A percentile compares a stretch with the other conserved stretches of the same genome.
Conservation (phyloP, 371 early-diverging fungal genomes). For the Mucor circinelloides region DNA sequence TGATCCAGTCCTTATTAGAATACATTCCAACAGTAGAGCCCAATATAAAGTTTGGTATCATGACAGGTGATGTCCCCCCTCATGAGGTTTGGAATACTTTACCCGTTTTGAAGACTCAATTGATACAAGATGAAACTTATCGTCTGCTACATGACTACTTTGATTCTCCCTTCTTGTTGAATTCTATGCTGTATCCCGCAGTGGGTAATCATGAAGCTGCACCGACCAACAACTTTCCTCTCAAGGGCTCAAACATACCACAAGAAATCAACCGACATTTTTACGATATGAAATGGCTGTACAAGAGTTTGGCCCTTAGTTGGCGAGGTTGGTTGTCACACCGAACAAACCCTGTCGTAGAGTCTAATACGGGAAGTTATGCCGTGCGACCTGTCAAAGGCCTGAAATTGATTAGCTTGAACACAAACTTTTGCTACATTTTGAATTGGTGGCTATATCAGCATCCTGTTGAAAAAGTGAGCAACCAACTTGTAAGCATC, state of each 20-base stretch:
- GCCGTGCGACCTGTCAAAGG: slow-evolving; percentile 45
- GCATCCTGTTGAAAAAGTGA: slow-evolving; percentile 26
- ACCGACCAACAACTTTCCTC: slow-evolving; percentile 53
- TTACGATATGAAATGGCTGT: slow-evolving; percentile 51
- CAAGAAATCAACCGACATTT: slow-evolving; percentile 24
- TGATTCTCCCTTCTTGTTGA: slow-evolving; percentile 32
- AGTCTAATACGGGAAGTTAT: slow-evolving; percentile 56
- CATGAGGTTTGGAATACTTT: slow-evolving; percentile 64
- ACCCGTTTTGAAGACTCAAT: slow-evolving; percentile 40
- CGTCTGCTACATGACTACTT: slow-evolving; percentile 40
- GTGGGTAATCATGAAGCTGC: slow-evolving; percentile 64
- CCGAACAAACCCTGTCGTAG: slow-evolving; percentile 12
- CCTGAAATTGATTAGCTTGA: slow-evolving; percentile 58
- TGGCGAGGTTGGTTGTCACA: slow-evolving; percentile 58
- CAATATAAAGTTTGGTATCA: slow-evolving; percentile 50
- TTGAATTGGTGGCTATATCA: slow-evolving; percentile 58
- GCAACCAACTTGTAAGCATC: neutral
- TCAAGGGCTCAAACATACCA: slow-evolving; percentile 33
- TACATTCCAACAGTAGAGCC: slow-evolving; percentile 45
- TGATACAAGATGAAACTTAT: slow-evolving; percentile 46
- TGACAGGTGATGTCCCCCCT: slow-evolving; percentile 69
- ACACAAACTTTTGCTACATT: slow-evolving; percentile 66
- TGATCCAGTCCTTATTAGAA: slow-evolving; percentile 51
- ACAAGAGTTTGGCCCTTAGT: slow-evolving; percentile 46
- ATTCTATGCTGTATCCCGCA: slow-evolving; percentile 54